These are phyloP conservation scores for Schizochytrium sp. DNA, from an alignment of 108 stramenopile species.

Conservation along the genomic window DNA sequence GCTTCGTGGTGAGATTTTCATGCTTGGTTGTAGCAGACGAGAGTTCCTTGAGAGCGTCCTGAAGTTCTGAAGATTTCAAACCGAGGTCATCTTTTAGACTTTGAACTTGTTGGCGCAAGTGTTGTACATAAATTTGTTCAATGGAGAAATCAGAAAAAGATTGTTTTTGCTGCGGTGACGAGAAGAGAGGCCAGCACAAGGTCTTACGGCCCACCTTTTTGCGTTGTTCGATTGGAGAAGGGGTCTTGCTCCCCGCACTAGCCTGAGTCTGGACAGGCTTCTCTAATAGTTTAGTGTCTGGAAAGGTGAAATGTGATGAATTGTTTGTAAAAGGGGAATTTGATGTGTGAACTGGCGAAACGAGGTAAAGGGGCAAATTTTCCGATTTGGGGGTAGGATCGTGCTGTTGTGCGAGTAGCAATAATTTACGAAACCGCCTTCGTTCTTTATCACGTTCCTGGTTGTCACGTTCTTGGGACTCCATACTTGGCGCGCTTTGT, in stretches of 20 bases:
- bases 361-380: neutral
- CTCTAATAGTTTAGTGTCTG: too few species aligned
- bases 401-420: neutral
- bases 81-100: neutral
- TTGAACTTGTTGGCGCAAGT: slow-evolving; percentile 2
- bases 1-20: too few species aligned
- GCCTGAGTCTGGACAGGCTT: too few species aligned
- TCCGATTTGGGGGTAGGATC: neutral
- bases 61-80: neutral
- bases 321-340: neutral
- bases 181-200: too few species aligned
- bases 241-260: too few species aligned
- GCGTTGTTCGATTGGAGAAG: too few species aligned
- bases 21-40: neutral
- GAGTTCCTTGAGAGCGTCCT: neutral
- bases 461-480: neutral
- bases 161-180: too few species aligned
- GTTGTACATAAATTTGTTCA: neutral
- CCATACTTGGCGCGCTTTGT: neutral
- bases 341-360: neutral
- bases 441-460: slow-evolving; percentile 2
- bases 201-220: too few species aligned
- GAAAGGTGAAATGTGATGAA: too few species aligned
- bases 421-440: neutral
- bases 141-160: neutral